phyloP scores from a whole-genome alignment of 768 basidiomycete genomes.

The Pulveroboletus sp. region DNA sequence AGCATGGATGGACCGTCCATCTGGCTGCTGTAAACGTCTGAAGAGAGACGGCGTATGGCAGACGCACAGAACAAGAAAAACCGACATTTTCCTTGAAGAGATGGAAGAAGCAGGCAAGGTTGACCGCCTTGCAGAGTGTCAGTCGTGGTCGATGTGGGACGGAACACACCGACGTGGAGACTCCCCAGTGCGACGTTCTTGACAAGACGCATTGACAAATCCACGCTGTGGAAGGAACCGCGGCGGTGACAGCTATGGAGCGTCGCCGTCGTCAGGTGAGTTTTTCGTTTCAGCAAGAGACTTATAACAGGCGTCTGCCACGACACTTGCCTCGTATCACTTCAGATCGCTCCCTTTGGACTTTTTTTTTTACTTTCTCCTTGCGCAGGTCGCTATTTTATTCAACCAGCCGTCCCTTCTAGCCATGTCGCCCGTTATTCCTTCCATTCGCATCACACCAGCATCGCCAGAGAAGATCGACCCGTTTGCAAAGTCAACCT shows the following conservation, averaged over 20 bases:
- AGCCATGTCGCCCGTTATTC: conserved; percentile 48
- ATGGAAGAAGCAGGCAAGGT: conserved; percentile 56
- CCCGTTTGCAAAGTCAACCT: conserved; percentile 25
- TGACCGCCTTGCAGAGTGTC: conserved; percentile 41
- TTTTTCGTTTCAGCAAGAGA: too few relatives aligned
- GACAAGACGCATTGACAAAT: neutral
- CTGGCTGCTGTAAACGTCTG: conserved; percentile 33
- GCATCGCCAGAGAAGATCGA: conserved; percentile 54
- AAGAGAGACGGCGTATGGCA: neutral
- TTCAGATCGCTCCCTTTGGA: conserved; percentile 27
- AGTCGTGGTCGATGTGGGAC: neutral
- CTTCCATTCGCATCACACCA: conserved; percentile 68
- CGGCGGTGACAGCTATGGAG: neutral
- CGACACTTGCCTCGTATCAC: neutral
- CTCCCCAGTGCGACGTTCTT: conserved; percentile 25
- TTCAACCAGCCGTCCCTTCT: neutral
- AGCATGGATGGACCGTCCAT: conserved; percentile 79
- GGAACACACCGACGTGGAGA: conserved; percentile 23
- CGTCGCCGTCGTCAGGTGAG: too few relatives aligned
- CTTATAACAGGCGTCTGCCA: neutral
- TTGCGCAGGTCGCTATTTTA: conserved; percentile 55
- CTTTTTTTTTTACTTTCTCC: conserved; percentile 26
- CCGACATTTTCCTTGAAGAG: conserved; percentile 63
- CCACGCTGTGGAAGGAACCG: neutral
- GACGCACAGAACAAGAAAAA: conserved; percentile 48